Percentiles rank a stretch among this genome's conserved stretches.
These are phyloP conservation scores for Colletotrichum lindemuthianum DNA, from an alignment of 2,329 filamentous ascomycete genomes.

Conservation along the genomic window DNA sequence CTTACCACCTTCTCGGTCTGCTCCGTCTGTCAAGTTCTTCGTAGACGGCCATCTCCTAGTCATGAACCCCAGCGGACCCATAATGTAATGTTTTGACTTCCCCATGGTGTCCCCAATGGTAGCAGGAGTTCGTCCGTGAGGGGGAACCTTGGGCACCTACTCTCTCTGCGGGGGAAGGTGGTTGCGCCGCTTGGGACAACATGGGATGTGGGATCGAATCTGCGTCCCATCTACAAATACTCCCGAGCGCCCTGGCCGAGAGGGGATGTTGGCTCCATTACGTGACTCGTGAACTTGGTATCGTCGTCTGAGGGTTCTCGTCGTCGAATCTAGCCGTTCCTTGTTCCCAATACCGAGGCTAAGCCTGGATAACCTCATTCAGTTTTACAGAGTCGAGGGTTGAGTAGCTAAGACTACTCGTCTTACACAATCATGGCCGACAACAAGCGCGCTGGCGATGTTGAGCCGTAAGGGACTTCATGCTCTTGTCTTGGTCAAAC, in stretches of 20 bases:
- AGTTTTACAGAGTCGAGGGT: neutral
- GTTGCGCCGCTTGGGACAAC: constrained; percentile 12
- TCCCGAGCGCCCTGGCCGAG: neutral
- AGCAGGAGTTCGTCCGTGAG: neutral
- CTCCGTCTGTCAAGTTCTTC: constrained; percentile 7
- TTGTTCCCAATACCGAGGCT: neutral
- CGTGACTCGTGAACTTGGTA: too few species aligned
- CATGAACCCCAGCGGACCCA: constrained; percentile 19
- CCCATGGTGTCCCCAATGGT: constrained; percentile 15
- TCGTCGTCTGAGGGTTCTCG: too few species aligned
- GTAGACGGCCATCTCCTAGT: constrained; percentile 2
- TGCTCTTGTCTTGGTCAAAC: fast-evolving
- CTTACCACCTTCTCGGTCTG: neutral
- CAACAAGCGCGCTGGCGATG: constrained; percentile 15
- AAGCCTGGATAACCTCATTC: too few species aligned
- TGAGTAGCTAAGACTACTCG: neutral
- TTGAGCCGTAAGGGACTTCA: constrained; percentile 1
- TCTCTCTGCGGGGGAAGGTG: constrained; percentile 15
- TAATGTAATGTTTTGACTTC: constrained; percentile 12
- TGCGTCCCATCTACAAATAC: constrained; percentile 29
- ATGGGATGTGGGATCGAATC: constrained; percentile 12
- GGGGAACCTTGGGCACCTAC: neutral
- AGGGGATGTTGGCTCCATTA: too few species aligned
- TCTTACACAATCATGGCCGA: constrained; percentile 15
- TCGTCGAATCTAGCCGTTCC: too few species aligned